These are phyloP conservation scores for Botrytis porri DNA, from an alignment of 2,329 filamentous ascomycete genomes.

Conservation along the genomic window DNA sequence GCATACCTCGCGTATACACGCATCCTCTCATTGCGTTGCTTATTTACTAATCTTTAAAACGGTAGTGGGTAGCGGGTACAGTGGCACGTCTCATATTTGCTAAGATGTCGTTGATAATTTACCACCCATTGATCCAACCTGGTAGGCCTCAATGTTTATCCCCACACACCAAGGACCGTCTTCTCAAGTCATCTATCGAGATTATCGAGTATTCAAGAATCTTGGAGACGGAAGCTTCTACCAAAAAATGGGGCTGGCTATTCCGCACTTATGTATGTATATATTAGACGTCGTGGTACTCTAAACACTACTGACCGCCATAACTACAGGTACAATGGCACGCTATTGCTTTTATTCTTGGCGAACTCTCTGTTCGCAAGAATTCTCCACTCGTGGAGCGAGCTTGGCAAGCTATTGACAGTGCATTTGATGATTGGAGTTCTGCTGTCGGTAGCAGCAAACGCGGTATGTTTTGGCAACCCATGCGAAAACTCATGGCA, in stretches of 20 bases:
- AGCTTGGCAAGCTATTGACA: slow-evolving; percentile 43
- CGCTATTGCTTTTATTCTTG: slow-evolving; percentile 44
- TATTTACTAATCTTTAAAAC: neutral
- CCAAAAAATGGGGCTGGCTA: slow-evolving; percentile 44
- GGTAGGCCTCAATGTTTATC: slow-evolving; percentile 36
- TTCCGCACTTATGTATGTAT: slow-evolving; percentile 38
- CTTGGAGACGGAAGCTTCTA: slow-evolving; percentile 40
- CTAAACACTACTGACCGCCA: neutral
- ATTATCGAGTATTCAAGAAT: slow-evolving; percentile 43
- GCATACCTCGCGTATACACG: neutral
- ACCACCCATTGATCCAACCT: slow-evolving; percentile 37
- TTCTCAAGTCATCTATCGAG: slow-evolving; percentile 42
- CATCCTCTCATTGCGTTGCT: neutral
- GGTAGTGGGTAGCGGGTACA: slow-evolving; percentile 47
- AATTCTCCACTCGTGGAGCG: slow-evolving; percentile 42
- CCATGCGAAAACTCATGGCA: slow-evolving; percentile 57
- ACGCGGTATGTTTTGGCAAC: slow-evolving; percentile 60
- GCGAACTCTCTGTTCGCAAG: slow-evolving; percentile 40
- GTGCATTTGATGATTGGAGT: slow-evolving; percentile 33
- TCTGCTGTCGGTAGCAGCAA: slow-evolving; percentile 38
- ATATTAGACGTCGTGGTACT: neutral
- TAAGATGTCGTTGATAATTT: slow-evolving; percentile 42
- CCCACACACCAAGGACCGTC: slow-evolving; percentile 39
- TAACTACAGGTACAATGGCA: slow-evolving; percentile 41
- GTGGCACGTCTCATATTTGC: slow-evolving; percentile 41